phyloP scores from a whole-genome alignment of 192 early-diverging fungal species.

The Coemansia aciculifera region DNA sequence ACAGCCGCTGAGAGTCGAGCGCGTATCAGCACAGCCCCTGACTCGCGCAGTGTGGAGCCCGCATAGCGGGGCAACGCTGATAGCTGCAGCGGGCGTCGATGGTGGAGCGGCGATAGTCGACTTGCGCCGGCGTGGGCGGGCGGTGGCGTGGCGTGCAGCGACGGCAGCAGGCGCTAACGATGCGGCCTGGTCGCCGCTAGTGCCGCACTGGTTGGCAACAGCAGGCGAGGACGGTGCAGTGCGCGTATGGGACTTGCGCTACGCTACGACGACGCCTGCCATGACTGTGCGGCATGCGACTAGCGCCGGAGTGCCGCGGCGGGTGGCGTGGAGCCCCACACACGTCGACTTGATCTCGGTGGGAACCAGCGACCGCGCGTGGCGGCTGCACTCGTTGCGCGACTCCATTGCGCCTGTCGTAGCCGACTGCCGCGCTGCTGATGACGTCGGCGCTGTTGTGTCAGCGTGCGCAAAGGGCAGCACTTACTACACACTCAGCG shows the following conservation, averaged over 20 bases:
- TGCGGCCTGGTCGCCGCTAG: conserved; percentile 69
- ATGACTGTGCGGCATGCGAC: conserved; percentile 33
- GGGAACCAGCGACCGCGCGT: conserved; percentile 58
- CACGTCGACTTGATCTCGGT: conserved; percentile 66
- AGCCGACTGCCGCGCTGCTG: conserved; percentile 34
- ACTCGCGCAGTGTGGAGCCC: conserved; percentile 45
- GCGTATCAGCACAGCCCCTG: conserved; percentile 47
- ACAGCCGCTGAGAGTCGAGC: conserved; percentile 23
- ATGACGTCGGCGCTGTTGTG: conserved; percentile 48
- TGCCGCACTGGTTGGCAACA: conserved; percentile 75
- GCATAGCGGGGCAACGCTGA: conserved; percentile 30
- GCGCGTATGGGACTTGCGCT: conserved; percentile 74
- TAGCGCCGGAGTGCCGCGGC: conserved; percentile 24
- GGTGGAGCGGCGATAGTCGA: conserved; percentile 42
- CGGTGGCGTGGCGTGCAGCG: conserved; percentile 58
- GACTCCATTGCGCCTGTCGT: conserved; percentile 12
- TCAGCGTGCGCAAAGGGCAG: conserved; percentile 28
- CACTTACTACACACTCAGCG: conserved; percentile 45
- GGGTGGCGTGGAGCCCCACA: conserved; percentile 67
- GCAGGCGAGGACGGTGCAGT: conserved; percentile 61
- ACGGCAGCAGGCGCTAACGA: conserved; percentile 33
- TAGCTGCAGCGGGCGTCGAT: conserved; percentile 44
- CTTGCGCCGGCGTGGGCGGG: conserved; percentile 49
- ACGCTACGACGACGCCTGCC: conserved; percentile 36
- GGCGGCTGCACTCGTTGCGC: conserved; percentile 59